These are phyloP conservation scores for Hirsutella rhossiliensis DNA, from an alignment of 2,329 filamentous ascomycete species.

Conservation along the genomic window DNA sequence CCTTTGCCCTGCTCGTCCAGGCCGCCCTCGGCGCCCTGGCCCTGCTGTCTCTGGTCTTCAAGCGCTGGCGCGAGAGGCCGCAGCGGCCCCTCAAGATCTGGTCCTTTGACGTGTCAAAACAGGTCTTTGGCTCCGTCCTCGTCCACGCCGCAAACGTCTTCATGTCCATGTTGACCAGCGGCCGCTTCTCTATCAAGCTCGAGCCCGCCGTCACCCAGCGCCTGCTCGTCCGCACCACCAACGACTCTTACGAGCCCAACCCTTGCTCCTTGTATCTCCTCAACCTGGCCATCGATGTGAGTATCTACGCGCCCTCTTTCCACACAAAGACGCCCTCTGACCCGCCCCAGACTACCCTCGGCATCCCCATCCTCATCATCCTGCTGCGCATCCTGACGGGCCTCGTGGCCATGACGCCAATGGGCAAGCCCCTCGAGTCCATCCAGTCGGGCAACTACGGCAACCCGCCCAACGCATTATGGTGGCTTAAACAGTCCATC, in stretches of 20 bases:
- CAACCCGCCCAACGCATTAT: slow-evolving; percentile 62
- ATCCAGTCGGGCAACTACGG: slow-evolving; percentile 93
- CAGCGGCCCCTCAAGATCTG: slow-evolving; percentile 91
- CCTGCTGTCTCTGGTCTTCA: slow-evolving; percentile 77
- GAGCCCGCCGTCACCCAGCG: slow-evolving; percentile 28
- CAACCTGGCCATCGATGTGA: slow-evolving; percentile 89
- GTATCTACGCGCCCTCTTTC: slow-evolving; percentile 21
- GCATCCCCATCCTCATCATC: slow-evolving; percentile 87
- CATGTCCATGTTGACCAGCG: slow-evolving; percentile 92
- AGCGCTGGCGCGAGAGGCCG: slow-evolving; percentile 83
- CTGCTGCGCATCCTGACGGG: slow-evolving; percentile 69
- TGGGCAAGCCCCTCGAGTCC: slow-evolving; percentile 73
- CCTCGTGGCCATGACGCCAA: slow-evolving; percentile 59
- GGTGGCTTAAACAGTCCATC: slow-evolving; percentile 94
- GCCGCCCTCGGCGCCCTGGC: slow-evolving; percentile 74
- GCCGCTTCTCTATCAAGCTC: slow-evolving; percentile 59
- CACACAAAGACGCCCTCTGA: not conserved
- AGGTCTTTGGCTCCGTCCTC: slow-evolving; percentile 86
- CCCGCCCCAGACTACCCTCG: slow-evolving; percentile 63
- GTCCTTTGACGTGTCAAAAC: slow-evolving; percentile 96
- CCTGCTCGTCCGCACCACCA: slow-evolving; percentile 26
- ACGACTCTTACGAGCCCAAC: slow-evolving; percentile 60
- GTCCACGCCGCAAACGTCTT: slow-evolving; percentile 87
- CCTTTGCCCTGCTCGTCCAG: slow-evolving; percentile 87
- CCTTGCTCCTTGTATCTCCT: slow-evolving; percentile 94